Evolutionary conservation across 2,329 filamentous ascomycete species (phyloP), one percentile per base, ranked within the genome.

Genomic region (Geoglossum cookeanum): DNA sequence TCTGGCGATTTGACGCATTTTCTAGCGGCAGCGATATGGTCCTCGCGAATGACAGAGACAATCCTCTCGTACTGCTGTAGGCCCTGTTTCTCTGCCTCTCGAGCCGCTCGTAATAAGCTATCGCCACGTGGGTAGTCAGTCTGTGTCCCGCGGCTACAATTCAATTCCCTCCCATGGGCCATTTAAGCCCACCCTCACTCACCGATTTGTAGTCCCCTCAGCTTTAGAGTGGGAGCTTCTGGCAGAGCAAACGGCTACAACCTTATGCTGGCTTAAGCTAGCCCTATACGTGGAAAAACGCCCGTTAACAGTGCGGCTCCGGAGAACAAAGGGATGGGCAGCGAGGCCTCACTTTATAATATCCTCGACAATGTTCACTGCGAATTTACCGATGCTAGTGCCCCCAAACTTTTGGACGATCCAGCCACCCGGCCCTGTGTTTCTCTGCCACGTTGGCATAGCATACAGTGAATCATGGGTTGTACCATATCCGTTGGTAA

Each of bases 341-440:
- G 9, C 22, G 15, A 22, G 9, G 9, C 32, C 55, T 68, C 70
- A 79, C 76, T 74, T 73, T 62, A 90, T 79, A 66, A 91, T 87
- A 64, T 85, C 69, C 59, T 58, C 57, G 3, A 72, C 73, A 65
- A 76, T 76, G 61, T 72, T 71, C 62, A 72, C 78, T 56, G 90
- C 84, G 65, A 94, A 95, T 72, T 97, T 97, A 64, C 91, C 92
- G 55, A 97, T 86, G 67, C 87, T 94, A 56, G 91, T 98, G 55
- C 91, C 91, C 61, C 90, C 90, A 69, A 94, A 95, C 71, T 96
- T 96, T 69, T 95, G 89, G 55, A 96, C 85, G 33, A 94, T 77
- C 90, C 89, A 95, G 63, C 55, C 37, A 13, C 56, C 39, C 3
- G 27, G n/a, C 9, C 17, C 32, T n/a, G 55, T 49, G 29, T 53